Evolutionary conservation across 495 filamentous ascomycete species (phyloP).

Genomic region (Podospora pseudocomata): DNA sequence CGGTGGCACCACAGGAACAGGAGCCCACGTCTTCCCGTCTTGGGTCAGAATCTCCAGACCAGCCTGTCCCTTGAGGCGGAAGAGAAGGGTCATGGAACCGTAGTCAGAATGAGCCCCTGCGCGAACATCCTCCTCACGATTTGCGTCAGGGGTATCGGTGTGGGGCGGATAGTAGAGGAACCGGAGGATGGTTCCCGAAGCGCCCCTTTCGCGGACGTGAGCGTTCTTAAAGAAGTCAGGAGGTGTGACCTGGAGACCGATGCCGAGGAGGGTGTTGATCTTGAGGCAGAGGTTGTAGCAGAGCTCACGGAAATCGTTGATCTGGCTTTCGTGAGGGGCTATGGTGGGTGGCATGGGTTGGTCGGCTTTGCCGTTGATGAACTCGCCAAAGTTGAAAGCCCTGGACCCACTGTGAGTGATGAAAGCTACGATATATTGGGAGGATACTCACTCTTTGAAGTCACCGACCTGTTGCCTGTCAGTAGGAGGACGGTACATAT

Average conservation of each 20-base stretch:
- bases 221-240: conserved; percentile 69
- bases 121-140: conserved; percentile 64
- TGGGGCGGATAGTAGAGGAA: conserved; percentile 74
- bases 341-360: conserved; percentile 74
- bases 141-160: conserved; percentile 59
- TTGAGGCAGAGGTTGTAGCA: conserved; percentile 73
- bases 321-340: conserved; percentile 52
- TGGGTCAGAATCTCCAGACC: conserved; percentile 80
- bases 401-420: conserved; percentile 39
- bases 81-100: conserved; percentile 81
- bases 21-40: conserved; percentile 49
- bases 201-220: conserved; percentile 56
- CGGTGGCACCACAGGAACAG: conserved; percentile 59
- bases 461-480: conserved; percentile 63
- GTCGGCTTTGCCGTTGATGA: conserved; percentile 64
- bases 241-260: conserved; percentile 52
- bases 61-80: conserved; percentile 76
- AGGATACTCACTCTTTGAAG: conserved; percentile 74
- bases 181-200: conserved; percentile 74
- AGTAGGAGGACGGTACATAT: not conserved
- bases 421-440: not conserved
- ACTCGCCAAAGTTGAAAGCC: conserved; percentile 89
- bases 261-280: conserved; percentile 69
- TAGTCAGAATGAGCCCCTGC: conserved; percentile 92
- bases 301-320: conserved; percentile 60